phyloP scores from a whole-genome alignment of 2,329 filamentous ascomycete genomes.

The Claviceps sp. region DNA sequence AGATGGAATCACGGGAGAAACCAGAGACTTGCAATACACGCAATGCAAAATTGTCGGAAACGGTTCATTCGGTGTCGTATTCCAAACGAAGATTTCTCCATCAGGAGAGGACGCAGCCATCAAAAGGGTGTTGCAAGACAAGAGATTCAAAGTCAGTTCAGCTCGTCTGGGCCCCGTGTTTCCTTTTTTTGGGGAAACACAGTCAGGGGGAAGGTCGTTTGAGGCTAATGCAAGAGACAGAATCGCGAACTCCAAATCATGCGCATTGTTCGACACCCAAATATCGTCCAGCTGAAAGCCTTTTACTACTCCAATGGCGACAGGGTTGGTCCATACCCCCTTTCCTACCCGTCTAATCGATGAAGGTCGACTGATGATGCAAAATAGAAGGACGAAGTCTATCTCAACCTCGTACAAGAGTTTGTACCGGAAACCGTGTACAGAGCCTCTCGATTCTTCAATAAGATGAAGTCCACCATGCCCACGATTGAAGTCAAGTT shows the following conservation, averaged over 20 bases:
- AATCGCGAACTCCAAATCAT: slow-evolving; percentile 99
- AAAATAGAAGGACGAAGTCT: slow-evolving; percentile 85
- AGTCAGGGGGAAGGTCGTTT: no score
- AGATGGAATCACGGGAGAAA: slow-evolving; percentile 93
- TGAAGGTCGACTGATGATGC: neutral
- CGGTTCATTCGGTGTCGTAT: slow-evolving; percentile 95
- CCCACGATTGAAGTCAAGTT: slow-evolving; percentile 97
- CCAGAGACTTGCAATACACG: slow-evolving; percentile 92
- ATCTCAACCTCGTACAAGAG: slow-evolving; percentile 94
- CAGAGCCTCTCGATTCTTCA: slow-evolving; percentile 95
- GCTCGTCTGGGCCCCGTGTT: neutral
- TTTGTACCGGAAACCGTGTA: slow-evolving; percentile 98
- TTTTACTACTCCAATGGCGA: slow-evolving; percentile 99
- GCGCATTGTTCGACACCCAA: slow-evolving; percentile 96
- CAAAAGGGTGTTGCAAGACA: slow-evolving; percentile 97
- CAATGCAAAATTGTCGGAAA: slow-evolving; percentile 99
- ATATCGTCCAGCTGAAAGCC: slow-evolving; percentile 96
- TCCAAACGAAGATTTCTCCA: slow-evolving; percentile 97
- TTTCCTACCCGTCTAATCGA: neutral
- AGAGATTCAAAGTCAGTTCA: slow-evolving; percentile 86
- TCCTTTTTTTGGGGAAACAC: no score
- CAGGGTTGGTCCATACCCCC: slow-evolving; percentile 47
- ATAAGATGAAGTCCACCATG: slow-evolving; percentile 99
- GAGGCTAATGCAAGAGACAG: slow-evolving; percentile 31
- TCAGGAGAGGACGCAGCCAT: slow-evolving; percentile 97